phyloP scores from a whole-genome alignment of 768 basidiomycete species.

The Mrakia gelida region DNA sequence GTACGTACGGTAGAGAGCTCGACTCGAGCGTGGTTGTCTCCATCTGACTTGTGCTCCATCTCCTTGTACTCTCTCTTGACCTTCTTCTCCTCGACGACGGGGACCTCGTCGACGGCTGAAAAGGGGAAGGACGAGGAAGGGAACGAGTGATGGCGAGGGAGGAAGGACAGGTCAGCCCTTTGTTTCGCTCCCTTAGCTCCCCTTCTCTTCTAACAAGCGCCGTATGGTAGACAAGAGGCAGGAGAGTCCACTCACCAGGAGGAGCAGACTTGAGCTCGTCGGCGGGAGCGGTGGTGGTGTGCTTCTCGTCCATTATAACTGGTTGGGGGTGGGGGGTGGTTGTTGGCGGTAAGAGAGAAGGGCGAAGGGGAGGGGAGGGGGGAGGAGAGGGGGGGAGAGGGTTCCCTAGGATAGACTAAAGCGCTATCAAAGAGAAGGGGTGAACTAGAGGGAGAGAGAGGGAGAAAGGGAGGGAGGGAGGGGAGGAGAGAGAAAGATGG shows the following conservation, averaged over 20 bases:
- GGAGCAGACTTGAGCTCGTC: slow-evolving; percentile 4
- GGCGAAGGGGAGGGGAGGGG: background rate
- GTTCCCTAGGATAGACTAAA: too few species aligned
- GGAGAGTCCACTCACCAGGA: background rate
- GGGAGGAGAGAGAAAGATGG: background rate
- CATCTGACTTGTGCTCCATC: slow-evolving; percentile 36
- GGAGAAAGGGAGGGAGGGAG: background rate
- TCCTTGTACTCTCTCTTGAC: slow-evolving; percentile 81
- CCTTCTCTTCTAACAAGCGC: background rate
- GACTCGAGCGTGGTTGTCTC: slow-evolving; percentile 30
- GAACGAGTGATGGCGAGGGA: background rate
- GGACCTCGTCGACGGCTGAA: slow-evolving; percentile 33
- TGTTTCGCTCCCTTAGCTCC: background rate
- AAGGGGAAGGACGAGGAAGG: background rate
- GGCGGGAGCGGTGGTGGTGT: background rate
- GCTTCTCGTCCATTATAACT: slow-evolving; percentile 2
- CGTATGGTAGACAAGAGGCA: background rate
- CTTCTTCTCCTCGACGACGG: slow-evolving; percentile 39
- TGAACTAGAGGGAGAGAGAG: slow-evolving; percentile 1
- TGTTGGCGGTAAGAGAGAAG: background rate
- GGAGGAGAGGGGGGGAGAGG: background rate
- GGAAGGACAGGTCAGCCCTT: background rate
- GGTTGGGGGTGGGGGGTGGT: slow-evolving; percentile 1
- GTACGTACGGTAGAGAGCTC: slow-evolving; percentile 17
- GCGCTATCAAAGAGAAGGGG: background rate